Conservation (phyloP, 768 basidiomycete species). For the Naganishia kalamii region DNA sequence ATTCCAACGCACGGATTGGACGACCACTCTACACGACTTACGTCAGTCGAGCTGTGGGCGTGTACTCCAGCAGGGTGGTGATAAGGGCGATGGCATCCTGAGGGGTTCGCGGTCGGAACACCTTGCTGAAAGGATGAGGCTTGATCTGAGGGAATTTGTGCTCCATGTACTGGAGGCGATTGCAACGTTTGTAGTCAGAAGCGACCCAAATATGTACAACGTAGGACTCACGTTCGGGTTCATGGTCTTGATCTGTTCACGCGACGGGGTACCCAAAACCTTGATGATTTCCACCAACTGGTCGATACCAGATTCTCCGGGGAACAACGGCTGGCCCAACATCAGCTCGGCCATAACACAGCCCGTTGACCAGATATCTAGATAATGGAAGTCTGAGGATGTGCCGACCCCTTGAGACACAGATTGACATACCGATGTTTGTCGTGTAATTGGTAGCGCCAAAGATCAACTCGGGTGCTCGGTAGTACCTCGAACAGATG, state of each 20-base stretch:
- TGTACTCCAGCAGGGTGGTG: slow-evolving; percentile 91
- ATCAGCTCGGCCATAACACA: slow-evolving; percentile 99
- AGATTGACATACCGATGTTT: slow-evolving; percentile 72
- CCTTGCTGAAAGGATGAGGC: slow-evolving; percentile 98
- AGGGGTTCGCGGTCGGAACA: slow-evolving; percentile 95
- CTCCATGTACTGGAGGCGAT: slow-evolving; percentile 71
- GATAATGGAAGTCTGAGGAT: background rate
- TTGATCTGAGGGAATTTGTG: slow-evolving; percentile 99
- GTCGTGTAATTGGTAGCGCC: slow-evolving; percentile 99
- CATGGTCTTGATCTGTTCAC: slow-evolving; percentile 99
- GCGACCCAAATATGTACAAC: background rate
- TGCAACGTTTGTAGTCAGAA: background rate
- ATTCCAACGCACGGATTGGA: background rate
- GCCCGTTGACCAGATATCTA: slow-evolving; percentile 99
- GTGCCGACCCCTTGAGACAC: background rate
- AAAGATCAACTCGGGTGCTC: slow-evolving; percentile 98
- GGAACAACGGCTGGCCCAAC: slow-evolving; percentile 97
- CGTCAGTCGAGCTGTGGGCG: slow-evolving; percentile 84
- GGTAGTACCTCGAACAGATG: slow-evolving; percentile 98
- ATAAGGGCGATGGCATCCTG: slow-evolving; percentile 95
- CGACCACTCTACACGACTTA: slow-evolving; percentile 19
- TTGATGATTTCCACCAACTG: slow-evolving; percentile 99
- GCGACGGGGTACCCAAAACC: slow-evolving; percentile 92
- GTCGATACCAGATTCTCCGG: slow-evolving; percentile 92
- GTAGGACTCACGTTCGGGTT: slow-evolving; percentile 68